Percentiles rank a stretch among this genome's conserved stretches.
Conservation (phyloP, 257 asterid species). For the Mitragyna speciosa region DNA sequence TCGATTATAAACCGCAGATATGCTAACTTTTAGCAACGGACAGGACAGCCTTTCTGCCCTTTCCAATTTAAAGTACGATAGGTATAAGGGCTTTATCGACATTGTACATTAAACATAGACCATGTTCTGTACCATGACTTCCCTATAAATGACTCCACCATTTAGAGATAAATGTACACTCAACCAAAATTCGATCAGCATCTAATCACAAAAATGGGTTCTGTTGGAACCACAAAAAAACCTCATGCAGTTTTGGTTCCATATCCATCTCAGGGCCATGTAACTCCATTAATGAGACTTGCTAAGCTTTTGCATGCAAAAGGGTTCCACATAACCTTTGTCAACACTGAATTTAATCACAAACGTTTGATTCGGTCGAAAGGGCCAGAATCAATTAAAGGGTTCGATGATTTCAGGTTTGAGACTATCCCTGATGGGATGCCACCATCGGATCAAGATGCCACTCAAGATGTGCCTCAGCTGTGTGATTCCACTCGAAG, state of each 20-base stretch:
- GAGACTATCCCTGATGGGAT: conserved; percentile 54
- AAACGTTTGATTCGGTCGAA: conserved; percentile 43
- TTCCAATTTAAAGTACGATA: too few species aligned
- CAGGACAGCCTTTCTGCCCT: too few species aligned
- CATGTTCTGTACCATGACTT: too few species aligned
- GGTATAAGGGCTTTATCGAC: too few species aligned
- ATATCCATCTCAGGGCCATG: conserved; percentile 57
- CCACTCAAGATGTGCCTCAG: conserved; percentile 38
- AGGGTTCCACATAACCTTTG: conserved; percentile 49
- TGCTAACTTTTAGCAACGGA: too few species aligned
- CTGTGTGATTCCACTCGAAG: conserved; percentile 32
- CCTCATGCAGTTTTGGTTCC: conserved; percentile 52
- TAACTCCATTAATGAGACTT: conserved; percentile 45
- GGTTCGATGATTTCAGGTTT: conserved; percentile 43
- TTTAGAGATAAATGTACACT: not conserved
- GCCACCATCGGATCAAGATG: conserved; percentile 39
- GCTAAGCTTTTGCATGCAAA: conserved; percentile 44
- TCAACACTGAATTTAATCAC: conserved; percentile 54
- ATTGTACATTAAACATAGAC: too few species aligned
- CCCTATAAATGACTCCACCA: not conserved
- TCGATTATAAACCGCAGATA: too few species aligned
- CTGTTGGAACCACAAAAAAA: conserved; percentile 6
- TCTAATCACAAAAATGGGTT: conserved; percentile 14
- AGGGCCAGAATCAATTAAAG: conserved; percentile 41
- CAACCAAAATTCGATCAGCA: not conserved